Evolutionary conservation across 768 basidiomycete species (phyloP), one percentile per base, ranked within the genome.

Genomic region (Suillus luteus): DNA sequence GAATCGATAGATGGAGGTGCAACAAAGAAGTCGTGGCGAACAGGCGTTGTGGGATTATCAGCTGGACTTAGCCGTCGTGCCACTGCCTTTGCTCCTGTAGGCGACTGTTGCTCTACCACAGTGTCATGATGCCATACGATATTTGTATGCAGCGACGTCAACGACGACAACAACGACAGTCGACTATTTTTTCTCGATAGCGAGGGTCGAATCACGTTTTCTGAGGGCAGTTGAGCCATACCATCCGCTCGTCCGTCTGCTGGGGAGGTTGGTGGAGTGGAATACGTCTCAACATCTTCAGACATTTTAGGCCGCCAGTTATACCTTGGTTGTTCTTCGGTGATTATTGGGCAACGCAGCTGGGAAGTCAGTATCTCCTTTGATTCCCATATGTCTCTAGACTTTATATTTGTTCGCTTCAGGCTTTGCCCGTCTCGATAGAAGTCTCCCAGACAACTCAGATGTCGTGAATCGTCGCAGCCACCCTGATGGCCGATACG

Each of bases 181-280:
- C 73, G 66, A 64, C 72, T 76, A 61, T 64, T 69, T 46, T 66
- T 75, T 8, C 79, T 76, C 12, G 82, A 79, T 33, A 81, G 68
- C 12, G 81, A 80, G 3, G 80, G 79, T 1, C 69, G 74, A 55
- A 82, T 72, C 40, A 61, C 62, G 44, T 22, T 66, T 8, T 65
- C 64, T 27, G 66, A 65, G 38, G 68, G 64, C 14, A 62, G n/a
- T 14, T 31, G 58, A 46, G 58, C 44, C 66, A 68, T 64, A 55
- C 44, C 55, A 51, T 66, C 27, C 19, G 61, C 38, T 33, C 68
- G 66, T 27, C 61, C 55, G 55, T 64, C 31, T 63, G 62, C 66
- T 63, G 81, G 81, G 22, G 81, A 79, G 17, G 75, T 74, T 9
- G 82, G 82, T 31, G 82, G 82, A 19, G 82, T 83, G 55, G 74